These are phyloP conservation scores for Datisca glomerata DNA, from an alignment of 306 rosid genomes.

Conservation along the genomic window DNA sequence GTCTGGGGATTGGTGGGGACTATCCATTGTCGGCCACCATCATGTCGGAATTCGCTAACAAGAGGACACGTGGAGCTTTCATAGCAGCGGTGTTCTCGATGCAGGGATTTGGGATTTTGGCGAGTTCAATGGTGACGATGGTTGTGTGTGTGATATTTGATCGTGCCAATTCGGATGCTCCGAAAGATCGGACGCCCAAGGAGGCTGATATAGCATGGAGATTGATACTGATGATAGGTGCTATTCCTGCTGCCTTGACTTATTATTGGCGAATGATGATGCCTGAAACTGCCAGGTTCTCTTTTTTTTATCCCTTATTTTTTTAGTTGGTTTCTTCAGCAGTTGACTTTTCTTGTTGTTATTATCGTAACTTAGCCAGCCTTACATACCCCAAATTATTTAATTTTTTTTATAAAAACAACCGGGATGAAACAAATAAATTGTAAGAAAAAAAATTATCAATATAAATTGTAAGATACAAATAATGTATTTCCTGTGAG, in stretches of 20 bases:
- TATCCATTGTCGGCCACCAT: slow-evolving; percentile 72
- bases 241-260: slow-evolving; percentile 67
- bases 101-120: slow-evolving; percentile 80
- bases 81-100: slow-evolving; percentile 76
- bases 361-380: too few relatives aligned
- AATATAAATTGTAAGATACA: too few relatives aligned
- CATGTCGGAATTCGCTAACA: slow-evolving; percentile 84
- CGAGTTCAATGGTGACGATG: slow-evolving; percentile 42
- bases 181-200: slow-evolving; percentile 10
- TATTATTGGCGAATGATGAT: slow-evolving; percentile 81
- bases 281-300: slow-evolving; percentile 88
- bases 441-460: too few relatives aligned
- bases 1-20: slow-evolving; percentile 81
- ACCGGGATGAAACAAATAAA: too few relatives aligned
- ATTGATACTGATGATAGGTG: slow-evolving; percentile 58
- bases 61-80: slow-evolving; percentile 64
- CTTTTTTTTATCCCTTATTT: too few relatives aligned
- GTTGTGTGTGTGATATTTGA: slow-evolving; percentile 39
- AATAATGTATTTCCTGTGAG: too few relatives aligned
- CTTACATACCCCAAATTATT: too few relatives aligned
- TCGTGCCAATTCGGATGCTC: background rate
- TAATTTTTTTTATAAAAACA: too few relatives aligned
- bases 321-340: too few relatives aligned
- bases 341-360: slow-evolving; percentile 7
- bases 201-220: slow-evolving; percentile 68